These are phyloP conservation scores for Naganishia sp. DNA, from an alignment of 1,284 basidiomycete genomes.

Conservation along the genomic window DNA sequence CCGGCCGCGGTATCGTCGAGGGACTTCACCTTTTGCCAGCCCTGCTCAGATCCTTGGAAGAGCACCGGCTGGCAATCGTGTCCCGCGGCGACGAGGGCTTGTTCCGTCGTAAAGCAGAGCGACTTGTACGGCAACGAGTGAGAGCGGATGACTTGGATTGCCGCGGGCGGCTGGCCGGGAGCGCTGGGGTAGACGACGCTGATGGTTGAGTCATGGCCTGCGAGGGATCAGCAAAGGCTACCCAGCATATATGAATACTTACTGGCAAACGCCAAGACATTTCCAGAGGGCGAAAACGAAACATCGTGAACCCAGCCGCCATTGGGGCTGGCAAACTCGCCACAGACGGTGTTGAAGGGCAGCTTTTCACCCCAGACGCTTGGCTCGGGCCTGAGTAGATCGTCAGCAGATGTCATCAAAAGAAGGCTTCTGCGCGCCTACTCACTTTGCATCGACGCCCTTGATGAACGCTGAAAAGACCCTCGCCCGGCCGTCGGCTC, in stretches of 20 bases:
- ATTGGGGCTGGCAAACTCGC: slow-evolving; percentile 81
- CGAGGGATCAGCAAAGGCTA: not conserved
- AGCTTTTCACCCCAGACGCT: slow-evolving; percentile 96
- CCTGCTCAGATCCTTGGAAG: slow-evolving; percentile 67
- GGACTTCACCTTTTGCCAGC: slow-evolving; percentile 76
- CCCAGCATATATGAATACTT: slow-evolving; percentile 47
- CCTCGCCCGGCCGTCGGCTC: slow-evolving; percentile 91
- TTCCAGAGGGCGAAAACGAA: slow-evolving; percentile 91
- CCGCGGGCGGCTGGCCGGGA: slow-evolving; percentile 57
- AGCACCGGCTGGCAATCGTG: slow-evolving; percentile 97
- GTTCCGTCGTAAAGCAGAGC: slow-evolving; percentile 80
- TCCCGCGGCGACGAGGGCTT: slow-evolving; percentile 82
- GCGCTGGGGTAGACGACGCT: slow-evolving; percentile 81
- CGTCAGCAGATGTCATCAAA: not conserved
- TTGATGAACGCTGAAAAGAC: slow-evolving; percentile 99
- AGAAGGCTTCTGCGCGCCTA: slow-evolving; percentile 21
- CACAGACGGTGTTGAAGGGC: slow-evolving; percentile 96
- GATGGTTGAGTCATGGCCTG: slow-evolving; percentile 88
- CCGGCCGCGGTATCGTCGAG: slow-evolving; percentile 68
- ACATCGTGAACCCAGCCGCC: slow-evolving; percentile 98
- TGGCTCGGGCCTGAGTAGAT: slow-evolving; percentile 68
- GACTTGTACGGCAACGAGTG: slow-evolving; percentile 77
- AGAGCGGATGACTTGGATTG: slow-evolving; percentile 70
- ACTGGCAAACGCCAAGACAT: slow-evolving; percentile 89
- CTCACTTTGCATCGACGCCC: slow-evolving; percentile 88